These are phyloP conservation scores for Claviceps paspali DNA, from an alignment of 2,329 filamentous ascomycete genomes.

Conservation along the genomic window DNA sequence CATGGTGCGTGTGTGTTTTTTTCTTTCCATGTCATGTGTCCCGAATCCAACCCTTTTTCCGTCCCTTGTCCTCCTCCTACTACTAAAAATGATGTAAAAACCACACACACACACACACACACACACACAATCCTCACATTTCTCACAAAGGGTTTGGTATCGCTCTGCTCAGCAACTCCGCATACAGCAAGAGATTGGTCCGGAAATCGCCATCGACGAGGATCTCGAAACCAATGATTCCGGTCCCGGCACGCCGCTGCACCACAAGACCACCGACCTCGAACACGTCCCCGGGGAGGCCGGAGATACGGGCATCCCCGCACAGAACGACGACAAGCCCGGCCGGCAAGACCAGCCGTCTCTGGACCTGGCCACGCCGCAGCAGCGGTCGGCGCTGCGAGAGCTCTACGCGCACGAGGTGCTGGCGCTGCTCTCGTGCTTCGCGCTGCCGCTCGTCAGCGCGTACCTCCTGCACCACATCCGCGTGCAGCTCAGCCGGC, in stretches of 20 bases:
- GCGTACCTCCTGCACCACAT: conserved; percentile 74
- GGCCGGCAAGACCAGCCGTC: conserved; percentile 1
- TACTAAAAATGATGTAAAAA: no score
- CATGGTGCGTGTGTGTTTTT: conserved; percentile 65
- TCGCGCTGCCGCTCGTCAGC: conserved; percentile 61
- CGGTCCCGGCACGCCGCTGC: conserved; percentile 23
- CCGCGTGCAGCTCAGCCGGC: conserved; percentile 63
- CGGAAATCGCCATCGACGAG: conserved; percentile 1
- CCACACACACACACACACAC: no score
- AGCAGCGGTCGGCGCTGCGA: conserved; percentile 28
- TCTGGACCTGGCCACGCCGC: conserved; percentile 11
- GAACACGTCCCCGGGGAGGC: conserved; percentile 15
- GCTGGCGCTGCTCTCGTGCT: conserved; percentile 61
- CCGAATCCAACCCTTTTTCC: no score
- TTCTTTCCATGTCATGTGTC: no score
- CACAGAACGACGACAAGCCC: not conserved
- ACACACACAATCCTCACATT: not conserved
- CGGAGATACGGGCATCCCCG: not conserved
- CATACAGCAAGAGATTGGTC: conserved; percentile 29
- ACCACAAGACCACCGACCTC: conserved; percentile 25
- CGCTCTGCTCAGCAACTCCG: conserved; percentile 51
- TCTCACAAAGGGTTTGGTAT: conserved; percentile 50
- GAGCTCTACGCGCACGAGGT: conserved; percentile 65
- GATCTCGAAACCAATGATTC: not conserved
- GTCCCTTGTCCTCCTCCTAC: no score